A percentile compares a stretch with the other conserved stretches of the same genome.
phyloP scores from a whole-genome alignment of 164 flowering plant genomes.

The Macadamia tetraphylla region DNA sequence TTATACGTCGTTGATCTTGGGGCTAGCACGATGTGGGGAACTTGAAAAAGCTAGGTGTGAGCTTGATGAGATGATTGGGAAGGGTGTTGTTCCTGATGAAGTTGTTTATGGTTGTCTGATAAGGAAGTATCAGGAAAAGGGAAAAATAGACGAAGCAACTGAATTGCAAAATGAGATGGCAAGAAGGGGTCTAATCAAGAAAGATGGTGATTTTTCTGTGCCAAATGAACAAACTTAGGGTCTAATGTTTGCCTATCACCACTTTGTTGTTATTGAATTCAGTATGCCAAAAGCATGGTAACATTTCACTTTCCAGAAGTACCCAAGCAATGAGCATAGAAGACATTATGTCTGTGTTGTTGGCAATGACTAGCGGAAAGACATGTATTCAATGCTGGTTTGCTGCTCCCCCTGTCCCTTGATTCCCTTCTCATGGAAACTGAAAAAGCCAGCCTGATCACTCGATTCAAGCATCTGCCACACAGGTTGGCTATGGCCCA shows the following conservation, averaged over 20 bases:
- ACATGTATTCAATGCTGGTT: constrained; percentile 2
- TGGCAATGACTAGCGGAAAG: too few relatives aligned
- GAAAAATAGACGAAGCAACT: constrained; percentile 46
- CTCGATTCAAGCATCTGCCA: not conserved
- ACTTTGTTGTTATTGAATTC: not conserved
- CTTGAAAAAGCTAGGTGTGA: constrained; percentile 48
- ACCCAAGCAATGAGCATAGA: not conserved
- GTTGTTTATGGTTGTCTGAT: constrained; percentile 52
- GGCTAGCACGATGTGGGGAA: constrained; percentile 43
- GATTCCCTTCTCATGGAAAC: not conserved
- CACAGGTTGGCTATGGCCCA: not conserved
- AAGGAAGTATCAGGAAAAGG: constrained; percentile 48
- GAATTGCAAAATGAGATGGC: constrained; percentile 52
- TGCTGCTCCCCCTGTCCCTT: not conserved
- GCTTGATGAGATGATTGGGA: constrained; percentile 62
- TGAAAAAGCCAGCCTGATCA: not conserved
- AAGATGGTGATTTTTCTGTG: constrained; percentile 11
- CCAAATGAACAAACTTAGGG: constrained; percentile 25
- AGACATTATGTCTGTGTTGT: not conserved
- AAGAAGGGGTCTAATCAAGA: constrained; percentile 26
- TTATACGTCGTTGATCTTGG: constrained; percentile 67
- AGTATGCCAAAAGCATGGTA: not conserved
- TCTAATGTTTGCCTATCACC: constrained; percentile 1
- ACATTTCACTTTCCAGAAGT: not conserved
- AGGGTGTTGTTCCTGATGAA: constrained; percentile 63